Percentiles rank a stretch among this genome's conserved stretches.
Evolutionary conservation across 192 early-diverging fungal species (phyloP).

Genomic region (Rhizophagus clarus): DNA sequence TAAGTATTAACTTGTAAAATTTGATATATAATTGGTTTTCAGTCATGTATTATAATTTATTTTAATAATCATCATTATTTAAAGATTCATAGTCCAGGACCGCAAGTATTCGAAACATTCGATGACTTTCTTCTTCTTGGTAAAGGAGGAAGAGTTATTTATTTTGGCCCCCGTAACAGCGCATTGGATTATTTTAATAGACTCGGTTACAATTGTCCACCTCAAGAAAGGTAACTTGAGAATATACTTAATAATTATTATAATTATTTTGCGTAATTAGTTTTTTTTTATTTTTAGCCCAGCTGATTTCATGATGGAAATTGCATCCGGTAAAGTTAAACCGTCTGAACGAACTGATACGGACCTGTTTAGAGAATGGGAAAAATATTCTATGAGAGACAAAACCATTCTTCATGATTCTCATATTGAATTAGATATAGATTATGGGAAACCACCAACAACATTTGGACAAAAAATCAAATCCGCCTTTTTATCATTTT

Average conservation of each 20-base stretch:
- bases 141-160: slow-evolving; percentile 68
- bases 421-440: neutral
- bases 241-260: neutral
- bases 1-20: neutral
- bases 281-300: slow-evolving; percentile 32
- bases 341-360: slow-evolving; percentile 41
- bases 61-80: too few species aligned
- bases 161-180: slow-evolving; percentile 59
- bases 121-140: slow-evolving; percentile 73
- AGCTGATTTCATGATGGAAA: slow-evolving; percentile 70
- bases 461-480: neutral
- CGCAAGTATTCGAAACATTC: slow-evolving; percentile 66
- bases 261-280: neutral
- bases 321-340: slow-evolving; percentile 57
- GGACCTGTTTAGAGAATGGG: slow-evolving; percentile 55
- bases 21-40: too few species aligned
- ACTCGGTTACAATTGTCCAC: slow-evolving; percentile 49
- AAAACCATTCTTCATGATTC: slow-evolving; percentile 28
- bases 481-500: neutral
- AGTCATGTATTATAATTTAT: too few species aligned
- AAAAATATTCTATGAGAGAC: slow-evolving; percentile 40
- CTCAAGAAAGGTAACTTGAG: slow-evolving; percentile 21
- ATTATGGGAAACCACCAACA: neutral
- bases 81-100: slow-evolving; percentile 64
- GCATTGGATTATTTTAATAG: slow-evolving; percentile 52